phyloP scores from a whole-genome alignment of 129 eudicot genomes.

The Pulicaria dysenterica region DNA sequence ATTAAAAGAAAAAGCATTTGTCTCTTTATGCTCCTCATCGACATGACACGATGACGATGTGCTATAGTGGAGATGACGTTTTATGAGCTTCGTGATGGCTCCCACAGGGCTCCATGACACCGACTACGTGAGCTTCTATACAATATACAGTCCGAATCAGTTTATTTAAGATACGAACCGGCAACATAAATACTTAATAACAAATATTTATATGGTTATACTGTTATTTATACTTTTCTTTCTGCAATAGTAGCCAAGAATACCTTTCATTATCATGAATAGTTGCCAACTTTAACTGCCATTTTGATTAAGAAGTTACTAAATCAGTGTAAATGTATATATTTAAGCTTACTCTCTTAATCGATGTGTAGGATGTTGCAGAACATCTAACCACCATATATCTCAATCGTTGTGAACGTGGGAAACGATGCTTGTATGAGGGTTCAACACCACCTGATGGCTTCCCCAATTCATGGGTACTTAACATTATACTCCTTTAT shows the following conservation, averaged over 20 bases:
- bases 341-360: slow-evolving; percentile 14
- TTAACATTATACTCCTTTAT: neutral
- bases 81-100: no score
- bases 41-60: no score
- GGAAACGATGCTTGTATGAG: slow-evolving; percentile 92
- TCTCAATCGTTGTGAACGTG: slow-evolving; percentile 91
- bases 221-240: no score
- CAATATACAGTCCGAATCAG: no score
- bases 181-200: no score
- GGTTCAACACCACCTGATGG: slow-evolving; percentile 95
- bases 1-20: no score
- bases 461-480: slow-evolving; percentile 95
- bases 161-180: no score
- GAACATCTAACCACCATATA: slow-evolving; percentile 90
- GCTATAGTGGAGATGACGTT: no score
- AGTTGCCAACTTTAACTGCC: neutral
- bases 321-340: neutral
- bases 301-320: neutral
- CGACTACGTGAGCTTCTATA: no score
- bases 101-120: no score
- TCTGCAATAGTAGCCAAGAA: slow-evolving; percentile 1
- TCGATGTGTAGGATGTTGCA: slow-evolving; percentile 70
- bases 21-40: no score
- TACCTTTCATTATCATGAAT: neutral
- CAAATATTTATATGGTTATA: no score